Evolutionary conservation across 352 stramenopile species (phyloP).

Genomic region (Phytophthora hibernalis): DNA sequence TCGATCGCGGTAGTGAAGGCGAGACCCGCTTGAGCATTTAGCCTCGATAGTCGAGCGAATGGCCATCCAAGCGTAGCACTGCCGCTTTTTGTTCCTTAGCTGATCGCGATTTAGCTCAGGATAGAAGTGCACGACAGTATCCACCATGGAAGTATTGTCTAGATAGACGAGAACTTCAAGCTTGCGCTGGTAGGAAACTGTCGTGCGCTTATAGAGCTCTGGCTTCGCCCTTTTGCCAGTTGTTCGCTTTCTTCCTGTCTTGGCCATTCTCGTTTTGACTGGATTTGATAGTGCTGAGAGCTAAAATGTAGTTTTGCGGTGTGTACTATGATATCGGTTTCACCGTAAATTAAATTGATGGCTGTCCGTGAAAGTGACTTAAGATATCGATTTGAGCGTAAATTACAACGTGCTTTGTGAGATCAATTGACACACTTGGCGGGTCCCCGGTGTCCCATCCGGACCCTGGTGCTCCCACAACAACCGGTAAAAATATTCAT

Average conservation of each 20-base stretch:
- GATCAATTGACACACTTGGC: too few species aligned
- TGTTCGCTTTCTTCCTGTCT: background rate
- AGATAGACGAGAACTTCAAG: background rate
- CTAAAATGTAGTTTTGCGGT: too few species aligned
- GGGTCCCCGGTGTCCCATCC: too few species aligned
- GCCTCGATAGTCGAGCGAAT: background rate
- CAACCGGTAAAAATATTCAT: too few species aligned
- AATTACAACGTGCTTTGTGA: background rate
- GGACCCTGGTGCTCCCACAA: too few species aligned
- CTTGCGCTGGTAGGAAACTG: constrained; percentile 18
- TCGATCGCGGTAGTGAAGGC: background rate
- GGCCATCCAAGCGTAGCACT: background rate
- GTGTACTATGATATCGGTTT: too few species aligned
- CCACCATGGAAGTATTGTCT: background rate
- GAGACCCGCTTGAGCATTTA: background rate
- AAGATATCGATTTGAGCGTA: background rate
- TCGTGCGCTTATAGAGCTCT: constrained; percentile 3
- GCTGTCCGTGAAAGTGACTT: too few species aligned
- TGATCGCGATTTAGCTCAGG: background rate
- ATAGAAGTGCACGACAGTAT: background rate
- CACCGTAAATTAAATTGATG: too few species aligned
- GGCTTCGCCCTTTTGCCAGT: background rate
- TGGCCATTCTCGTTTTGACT: too few species aligned
- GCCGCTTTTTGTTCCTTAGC: background rate
- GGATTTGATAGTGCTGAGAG: too few species aligned